Base-by-base conservation (phyloP, 2,329 filamentous ascomycete genomes). In the Claviceps humidiphila region DNA sequence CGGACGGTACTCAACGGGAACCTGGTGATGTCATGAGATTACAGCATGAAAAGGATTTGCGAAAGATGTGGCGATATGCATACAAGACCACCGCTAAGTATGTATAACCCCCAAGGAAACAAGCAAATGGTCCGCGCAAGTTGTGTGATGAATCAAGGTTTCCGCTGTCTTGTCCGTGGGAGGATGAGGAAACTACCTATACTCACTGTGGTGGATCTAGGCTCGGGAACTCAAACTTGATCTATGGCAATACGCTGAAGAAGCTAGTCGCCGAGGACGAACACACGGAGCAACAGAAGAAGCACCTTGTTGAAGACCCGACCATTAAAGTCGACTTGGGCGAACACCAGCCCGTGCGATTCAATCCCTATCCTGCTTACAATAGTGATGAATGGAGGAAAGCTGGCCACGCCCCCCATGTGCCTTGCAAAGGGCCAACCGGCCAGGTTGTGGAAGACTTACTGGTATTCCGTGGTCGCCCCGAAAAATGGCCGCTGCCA, bases 361-460 rank as follows among this genome's bases (percentile, higher is more conserved):
- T 87, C 66, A 75, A 82, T 53, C 86, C 86, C 0, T 89, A 89
- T 57, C 85, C 85, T 0, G 70, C 78, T 16, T 87, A 89, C 68
- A 84, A 86, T 60, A 76, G 74, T 49, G 68, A 71, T 3, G 66
- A 71, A 14, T 89, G 83, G 82, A 76, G 72, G 59, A 67, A 69
- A 47, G 64, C 68, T 34, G 76, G 76, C 57, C 72, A 75, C 47
- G 84, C 82, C 16, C 64, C 74, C 51, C 80, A 84, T 59, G 73
- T 80, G 5, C 66, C 82, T 2, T 90, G 87, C 63, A 69, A 78
- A 49, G 85, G 85, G 1, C 80, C 84, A 1, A 69, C 77, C 4
- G 82, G 82, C 44, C 70, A 75, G 53, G 72, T 72, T 47, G 66
- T 78, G 7, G 75, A 81, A 55, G 84, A 89, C 58, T 72, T 84